phyloP scores from a whole-genome alignment of 805 yeast species.

The Scheffersomyces coipomensis region DNA sequence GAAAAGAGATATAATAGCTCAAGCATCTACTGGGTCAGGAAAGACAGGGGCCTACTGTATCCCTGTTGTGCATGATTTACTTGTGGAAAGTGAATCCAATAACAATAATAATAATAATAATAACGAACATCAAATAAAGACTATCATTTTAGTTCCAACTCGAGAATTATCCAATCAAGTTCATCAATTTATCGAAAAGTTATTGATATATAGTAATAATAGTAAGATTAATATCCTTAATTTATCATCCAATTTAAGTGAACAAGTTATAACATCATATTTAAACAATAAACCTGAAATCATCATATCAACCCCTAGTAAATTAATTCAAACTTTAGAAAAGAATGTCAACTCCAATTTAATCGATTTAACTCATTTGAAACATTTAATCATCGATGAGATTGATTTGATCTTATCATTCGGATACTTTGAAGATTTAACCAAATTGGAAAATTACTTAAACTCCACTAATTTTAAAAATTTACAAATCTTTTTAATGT shows the following conservation, averaged over 20 bases:
- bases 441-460: constrained; percentile 58
- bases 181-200: constrained; percentile 60
- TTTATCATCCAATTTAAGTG: constrained; percentile 63
- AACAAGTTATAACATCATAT: constrained; percentile 67
- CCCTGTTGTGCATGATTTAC: constrained; percentile 79
- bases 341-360: constrained; percentile 38
- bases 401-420: constrained; percentile 88
- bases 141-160: constrained; percentile 87
- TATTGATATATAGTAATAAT: constrained; percentile 64
- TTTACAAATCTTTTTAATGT: constrained; percentile 89
- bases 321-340: constrained; percentile 57
- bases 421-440: constrained; percentile 86
- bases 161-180: constrained; percentile 91
- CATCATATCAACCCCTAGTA: constrained; percentile 83
- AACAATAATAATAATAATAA: constrained; percentile 11
- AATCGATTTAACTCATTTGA: constrained; percentile 55
- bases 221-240: constrained; percentile 64
- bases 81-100: constrained; percentile 1
- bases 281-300: constrained; percentile 77
- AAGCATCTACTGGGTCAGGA: constrained; percentile 95
- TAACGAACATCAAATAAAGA: constrained; percentile 34
- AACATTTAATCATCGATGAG: constrained; percentile 85
- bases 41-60: constrained; percentile 89
- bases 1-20: constrained; percentile 87
- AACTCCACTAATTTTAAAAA: no score